Conservation (phyloP, 257 asterid species). For the Nicotiana benthamiana region DNA sequence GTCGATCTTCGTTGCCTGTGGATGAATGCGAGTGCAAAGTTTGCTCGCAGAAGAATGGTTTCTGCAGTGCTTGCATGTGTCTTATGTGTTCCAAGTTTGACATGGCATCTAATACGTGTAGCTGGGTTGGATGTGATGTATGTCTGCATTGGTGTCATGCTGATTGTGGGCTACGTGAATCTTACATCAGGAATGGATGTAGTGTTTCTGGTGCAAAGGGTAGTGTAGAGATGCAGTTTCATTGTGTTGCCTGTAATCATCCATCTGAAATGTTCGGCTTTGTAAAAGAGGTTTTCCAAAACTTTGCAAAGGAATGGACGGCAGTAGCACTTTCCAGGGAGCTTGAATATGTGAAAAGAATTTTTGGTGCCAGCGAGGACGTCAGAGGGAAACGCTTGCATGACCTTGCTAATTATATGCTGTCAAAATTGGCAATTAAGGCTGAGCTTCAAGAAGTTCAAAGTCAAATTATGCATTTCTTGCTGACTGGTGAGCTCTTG, state of each 20-base stretch:
- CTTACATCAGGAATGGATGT: conserved; percentile 70
- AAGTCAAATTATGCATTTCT: conserved; percentile 49
- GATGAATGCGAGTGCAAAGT: conserved; percentile 92
- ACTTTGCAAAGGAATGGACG: conserved; percentile 77
- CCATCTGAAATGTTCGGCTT: conserved; percentile 99
- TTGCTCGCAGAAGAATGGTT: conserved; percentile 60
- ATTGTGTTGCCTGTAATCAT: conserved; percentile 92
- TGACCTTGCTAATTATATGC: conserved; percentile 54
- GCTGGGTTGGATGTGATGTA: conserved; percentile 98
- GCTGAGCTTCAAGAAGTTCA: conserved; percentile 59
- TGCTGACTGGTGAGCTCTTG: conserved; percentile 51
- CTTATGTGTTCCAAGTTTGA: conserved; percentile 94
- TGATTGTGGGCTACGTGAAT: conserved; percentile 84
- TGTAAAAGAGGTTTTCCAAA: conserved; percentile 88
- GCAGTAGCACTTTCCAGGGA: conserved; percentile 74
- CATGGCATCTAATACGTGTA: conserved; percentile 85
- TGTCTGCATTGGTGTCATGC: conserved; percentile 99
- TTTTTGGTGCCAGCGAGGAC: conserved; percentile 72
- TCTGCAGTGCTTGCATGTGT: conserved; percentile 97
- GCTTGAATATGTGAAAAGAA: conserved; percentile 67
- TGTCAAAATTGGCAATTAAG: conserved; percentile 48
- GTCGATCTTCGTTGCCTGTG: conserved; percentile 71
- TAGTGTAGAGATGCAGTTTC: conserved; percentile 85
- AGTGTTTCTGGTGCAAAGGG: conserved; percentile 62
- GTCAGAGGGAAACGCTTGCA: conserved; percentile 68